A percentile compares a stretch with the other conserved stretches of the same genome.
Evolutionary conservation across 1,284 basidiomycete species (phyloP).

Genomic region (Athelia psychrophila): DNA sequence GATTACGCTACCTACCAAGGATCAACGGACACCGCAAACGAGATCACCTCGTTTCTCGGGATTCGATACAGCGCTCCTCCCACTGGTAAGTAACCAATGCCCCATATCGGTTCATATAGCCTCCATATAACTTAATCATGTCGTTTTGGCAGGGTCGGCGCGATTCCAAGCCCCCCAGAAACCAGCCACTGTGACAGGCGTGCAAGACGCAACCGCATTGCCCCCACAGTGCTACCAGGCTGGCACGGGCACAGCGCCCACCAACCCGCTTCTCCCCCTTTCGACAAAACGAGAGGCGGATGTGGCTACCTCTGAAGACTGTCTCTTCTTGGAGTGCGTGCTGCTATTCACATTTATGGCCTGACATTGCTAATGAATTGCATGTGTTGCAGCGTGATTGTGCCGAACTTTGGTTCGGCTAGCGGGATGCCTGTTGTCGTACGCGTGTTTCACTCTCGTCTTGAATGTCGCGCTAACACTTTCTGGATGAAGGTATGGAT

Average conservation of each 20-base stretch:
- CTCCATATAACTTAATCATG: neutral
- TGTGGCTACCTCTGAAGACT: constrained; percentile 21
- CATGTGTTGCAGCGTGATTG: constrained; percentile 20
- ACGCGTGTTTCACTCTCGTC: no score
- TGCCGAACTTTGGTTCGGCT: constrained; percentile 14
- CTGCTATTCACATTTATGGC: neutral
- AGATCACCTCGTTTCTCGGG: neutral
- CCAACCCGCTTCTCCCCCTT: constrained; percentile 6
- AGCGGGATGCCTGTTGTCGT: constrained; percentile 23
- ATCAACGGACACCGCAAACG: neutral
- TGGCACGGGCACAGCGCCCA: constrained; percentile 5
- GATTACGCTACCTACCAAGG: neutral
- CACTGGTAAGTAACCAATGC: neutral
- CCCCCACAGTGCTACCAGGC: neutral
- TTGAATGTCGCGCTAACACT: no score
- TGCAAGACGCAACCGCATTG: neutral
- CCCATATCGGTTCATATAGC: neutral
- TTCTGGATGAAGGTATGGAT: constrained; percentile 21
- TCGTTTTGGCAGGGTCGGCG: neutral
- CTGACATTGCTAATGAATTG: neutral
- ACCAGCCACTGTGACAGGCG: neutral
- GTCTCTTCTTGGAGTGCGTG: constrained; percentile 28
- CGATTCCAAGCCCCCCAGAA: neutral
- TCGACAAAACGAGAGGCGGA: constrained; percentile 1
- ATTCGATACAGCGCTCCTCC: neutral